A percentile compares a stretch with the other conserved stretches of the same genome.
Evolutionary conservation across 257 asterid genomes (phyloP).

Genomic region (Anisodus acutangulus): DNA sequence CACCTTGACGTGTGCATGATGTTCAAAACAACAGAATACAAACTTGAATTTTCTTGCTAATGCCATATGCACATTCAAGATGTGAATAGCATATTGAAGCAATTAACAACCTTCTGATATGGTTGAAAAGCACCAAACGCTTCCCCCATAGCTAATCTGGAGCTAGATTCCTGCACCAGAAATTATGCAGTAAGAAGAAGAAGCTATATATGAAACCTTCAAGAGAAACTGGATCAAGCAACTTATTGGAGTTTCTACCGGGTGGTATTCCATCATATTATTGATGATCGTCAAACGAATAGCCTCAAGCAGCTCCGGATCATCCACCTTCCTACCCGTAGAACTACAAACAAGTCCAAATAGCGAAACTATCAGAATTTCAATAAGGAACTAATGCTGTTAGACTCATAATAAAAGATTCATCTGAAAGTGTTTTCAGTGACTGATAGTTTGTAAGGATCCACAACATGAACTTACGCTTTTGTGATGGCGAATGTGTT

Average conservation of each 20-base stretch:
- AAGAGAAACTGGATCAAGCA: background rate
- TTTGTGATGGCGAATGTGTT: slow-evolving; percentile 86
- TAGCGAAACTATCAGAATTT: background rate
- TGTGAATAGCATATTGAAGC: background rate
- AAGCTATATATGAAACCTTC: background rate
- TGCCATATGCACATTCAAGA: background rate
- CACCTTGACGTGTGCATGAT: background rate
- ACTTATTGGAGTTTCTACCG: slow-evolving; percentile 54
- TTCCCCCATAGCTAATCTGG: slow-evolving; percentile 87
- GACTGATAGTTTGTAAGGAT: background rate
- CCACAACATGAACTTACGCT: slow-evolving; percentile 57
- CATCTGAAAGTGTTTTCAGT: background rate
- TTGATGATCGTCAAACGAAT: slow-evolving; percentile 96
- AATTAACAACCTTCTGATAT: slow-evolving; percentile 51
- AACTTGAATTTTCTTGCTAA: background rate
- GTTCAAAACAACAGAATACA: background rate
- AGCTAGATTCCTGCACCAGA: slow-evolving; percentile 81
- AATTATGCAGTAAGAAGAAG: slow-evolving; percentile 25
- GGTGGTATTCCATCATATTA: slow-evolving; percentile 89
- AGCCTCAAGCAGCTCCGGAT: slow-evolving; percentile 98
- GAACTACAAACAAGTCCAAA: slow-evolving; percentile 52
- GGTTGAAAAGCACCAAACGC: slow-evolving; percentile 79
- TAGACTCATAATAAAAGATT: background rate
- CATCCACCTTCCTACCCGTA: slow-evolving; percentile 88
- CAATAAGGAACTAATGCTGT: background rate